Base-by-base conservation (phyloP, 495 filamentous ascomycete genomes). In the Daldinia grandis region DNA sequence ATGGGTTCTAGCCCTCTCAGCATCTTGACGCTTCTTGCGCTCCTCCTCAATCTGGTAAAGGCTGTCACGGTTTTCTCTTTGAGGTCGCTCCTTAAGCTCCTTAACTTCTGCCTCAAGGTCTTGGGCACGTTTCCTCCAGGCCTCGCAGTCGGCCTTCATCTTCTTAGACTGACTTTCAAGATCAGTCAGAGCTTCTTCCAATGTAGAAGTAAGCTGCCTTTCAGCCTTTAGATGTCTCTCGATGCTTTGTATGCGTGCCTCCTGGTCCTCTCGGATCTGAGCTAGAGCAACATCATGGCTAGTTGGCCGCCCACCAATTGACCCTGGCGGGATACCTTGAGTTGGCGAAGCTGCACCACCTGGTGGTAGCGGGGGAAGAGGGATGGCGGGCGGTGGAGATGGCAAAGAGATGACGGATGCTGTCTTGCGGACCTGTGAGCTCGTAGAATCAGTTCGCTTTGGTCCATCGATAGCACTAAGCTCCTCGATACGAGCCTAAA, bases 191-290 rank as follows among this genome's bases (percentile, higher is more conserved):
- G 95, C 96, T 81, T 98, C 95, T 76, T 99, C 95, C 33, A 99
- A 85, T 31, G 94, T 97, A 19, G 91, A 88, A 5, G 95, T 98
- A 27, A 99, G 89, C 76, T 98, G 95, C 78, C 97, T 97, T 83
- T 99, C 95, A 27, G 96, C 94, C 66, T 90, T 91, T 31, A 99
- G 87, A 76, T 98, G 94, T 83, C 97, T 97, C 83, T 98, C 95
- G 69, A 99, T 97, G 25, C 94, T 95, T 51, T 91, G 90, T 76
- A 99, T 96, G 53, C 93, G 95, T 40, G 91, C 90, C 78, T 98
- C 96, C 76, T 97, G 93, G 69, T 99, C 95, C 71, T 98, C 95
- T 75, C 92, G 89, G 55, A 92, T 87, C 68, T 93, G 92, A 28
- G 87, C 83, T 53, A 85, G 83, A 55, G 87, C 88, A 62, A 95